These are phyloP conservation scores for Ceratocystis albifundus DNA, from an alignment of 2,329 filamentous ascomycete genomes.

Conservation along the genomic window DNA sequence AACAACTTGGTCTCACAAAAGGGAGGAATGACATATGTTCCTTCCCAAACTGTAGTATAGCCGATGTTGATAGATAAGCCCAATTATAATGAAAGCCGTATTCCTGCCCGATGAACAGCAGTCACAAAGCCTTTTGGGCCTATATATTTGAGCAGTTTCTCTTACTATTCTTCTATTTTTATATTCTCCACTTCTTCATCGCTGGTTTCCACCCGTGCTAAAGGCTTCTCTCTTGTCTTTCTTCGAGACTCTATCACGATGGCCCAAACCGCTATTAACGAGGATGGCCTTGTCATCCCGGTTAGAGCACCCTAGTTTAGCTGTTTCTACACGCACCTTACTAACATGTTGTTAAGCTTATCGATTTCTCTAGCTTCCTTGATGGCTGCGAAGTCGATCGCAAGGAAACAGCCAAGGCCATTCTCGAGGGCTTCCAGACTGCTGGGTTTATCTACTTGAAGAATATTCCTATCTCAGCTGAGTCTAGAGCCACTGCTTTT, in stretches of 20 bases:
- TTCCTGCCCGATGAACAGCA: no score
- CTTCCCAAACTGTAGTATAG: neutral
- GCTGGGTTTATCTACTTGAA: constrained; percentile 84
- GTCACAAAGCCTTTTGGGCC: no score
- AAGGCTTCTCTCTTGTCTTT: neutral
- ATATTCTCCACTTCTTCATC: neutral
- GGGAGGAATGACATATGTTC: neutral
- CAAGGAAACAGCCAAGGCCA: constrained; percentile 53
- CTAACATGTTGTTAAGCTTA: constrained; percentile 42
- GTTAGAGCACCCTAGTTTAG: constrained; percentile 30
- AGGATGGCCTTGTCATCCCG: constrained; percentile 44
- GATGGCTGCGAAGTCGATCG: constrained; percentile 49
- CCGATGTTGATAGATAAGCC: neutral
- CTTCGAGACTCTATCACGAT: constrained; percentile 27
- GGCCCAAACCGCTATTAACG: constrained; percentile 37
- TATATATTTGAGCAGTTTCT: neutral
- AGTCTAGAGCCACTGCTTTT: constrained; percentile 52
- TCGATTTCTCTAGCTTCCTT: constrained; percentile 67
- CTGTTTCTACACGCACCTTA: constrained; percentile 24
- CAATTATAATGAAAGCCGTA: no score
- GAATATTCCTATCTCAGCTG: constrained; percentile 58
- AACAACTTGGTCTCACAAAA: neutral
- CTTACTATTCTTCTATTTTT: neutral
- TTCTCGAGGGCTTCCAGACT: constrained; percentile 69
- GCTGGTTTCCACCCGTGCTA: neutral